Evolutionary conservation across 768 basidiomycete genomes (phyloP).

Genomic region (Mycena polygramma): DNA sequence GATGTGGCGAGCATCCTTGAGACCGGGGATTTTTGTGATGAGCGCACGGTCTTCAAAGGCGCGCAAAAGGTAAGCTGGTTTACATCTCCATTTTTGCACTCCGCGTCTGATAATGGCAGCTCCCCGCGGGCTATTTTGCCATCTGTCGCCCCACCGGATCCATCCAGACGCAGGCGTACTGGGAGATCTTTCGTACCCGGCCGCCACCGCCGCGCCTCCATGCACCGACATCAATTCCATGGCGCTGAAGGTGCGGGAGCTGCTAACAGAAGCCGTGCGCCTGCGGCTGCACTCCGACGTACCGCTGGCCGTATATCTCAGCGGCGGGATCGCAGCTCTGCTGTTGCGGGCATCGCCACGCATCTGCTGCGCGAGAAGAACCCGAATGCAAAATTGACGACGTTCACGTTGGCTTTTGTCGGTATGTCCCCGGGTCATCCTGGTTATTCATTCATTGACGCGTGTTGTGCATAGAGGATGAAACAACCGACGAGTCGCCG

Average conservation of each 20-base stretch:
- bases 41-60: slow-evolving; percentile 35
- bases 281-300: slow-evolving; percentile 35
- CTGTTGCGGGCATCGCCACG: slow-evolving; percentile 34
- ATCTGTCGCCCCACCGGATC: slow-evolving; percentile 20
- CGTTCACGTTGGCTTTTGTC: slow-evolving; percentile 32
- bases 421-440: slow-evolving; percentile 6
- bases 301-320: slow-evolving; percentile 35
- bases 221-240: slow-evolving; percentile 15
- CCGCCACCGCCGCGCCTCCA: neutral
- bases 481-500: slow-evolving; percentile 27
- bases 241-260: slow-evolving; percentile 22
- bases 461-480: slow-evolving; percentile 11
- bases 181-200: slow-evolving; percentile 33
- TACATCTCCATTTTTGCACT: neutral
- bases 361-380: slow-evolving; percentile 31
- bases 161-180: slow-evolving; percentile 28
- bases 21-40: slow-evolving; percentile 17
- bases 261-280: slow-evolving; percentile 29
- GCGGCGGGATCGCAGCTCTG: slow-evolving; percentile 37
- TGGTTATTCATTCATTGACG: neutral
- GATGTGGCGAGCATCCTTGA: slow-evolving; percentile 33
- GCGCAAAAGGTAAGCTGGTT: slow-evolving; percentile 20
- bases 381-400: slow-evolving; percentile 21
- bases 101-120: neutral
- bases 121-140: slow-evolving; percentile 16